Percentiles rank a stretch among this genome's conserved stretches.
These are phyloP conservation scores for Hebeloma cylindrosporum DNA, from an alignment of 768 basidiomycete species.

Conservation along the genomic window DNA sequence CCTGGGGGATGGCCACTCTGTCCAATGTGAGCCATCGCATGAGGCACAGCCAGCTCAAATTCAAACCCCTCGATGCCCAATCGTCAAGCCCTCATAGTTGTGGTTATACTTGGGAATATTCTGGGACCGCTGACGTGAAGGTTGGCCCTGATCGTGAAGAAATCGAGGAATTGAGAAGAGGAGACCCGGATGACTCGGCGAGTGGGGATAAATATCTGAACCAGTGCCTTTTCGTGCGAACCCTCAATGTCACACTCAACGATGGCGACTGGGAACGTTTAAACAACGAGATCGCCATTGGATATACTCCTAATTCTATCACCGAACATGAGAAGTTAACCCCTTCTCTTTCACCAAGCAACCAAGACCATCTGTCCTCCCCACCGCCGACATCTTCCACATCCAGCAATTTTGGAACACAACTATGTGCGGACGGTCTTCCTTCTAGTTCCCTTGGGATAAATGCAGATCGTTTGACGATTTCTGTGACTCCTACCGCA, in stretches of 20 bases:
- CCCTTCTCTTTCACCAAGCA: no score
- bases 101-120: slow-evolving; percentile 11
- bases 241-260: slow-evolving; percentile 7
- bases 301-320: neutral
- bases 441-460: no score
- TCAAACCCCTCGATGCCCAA: neutral
- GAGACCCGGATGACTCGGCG: slow-evolving; percentile 5
- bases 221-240: slow-evolving; percentile 11
- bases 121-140: slow-evolving; percentile 10
- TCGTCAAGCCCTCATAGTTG: neutral
- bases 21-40: slow-evolving; percentile 6
- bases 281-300: neutral
- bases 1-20: slow-evolving; percentile 23
- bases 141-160: slow-evolving; percentile 4
- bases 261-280: slow-evolving; percentile 3
- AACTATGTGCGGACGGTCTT: no score
- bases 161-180: neutral
- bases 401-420: no score
- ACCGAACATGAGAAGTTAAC: neutral
- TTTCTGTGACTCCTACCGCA: no score
- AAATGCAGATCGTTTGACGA: no score
- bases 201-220: neutral
- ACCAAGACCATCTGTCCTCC: no score
- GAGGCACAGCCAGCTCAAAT: slow-evolving; percentile 8
- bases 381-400: no score